Percentiles rank a stretch among this genome's conserved stretches.
Conservation (phyloP, 495 filamentous ascomycete species). For the Penicillium pancosmium region DNA sequence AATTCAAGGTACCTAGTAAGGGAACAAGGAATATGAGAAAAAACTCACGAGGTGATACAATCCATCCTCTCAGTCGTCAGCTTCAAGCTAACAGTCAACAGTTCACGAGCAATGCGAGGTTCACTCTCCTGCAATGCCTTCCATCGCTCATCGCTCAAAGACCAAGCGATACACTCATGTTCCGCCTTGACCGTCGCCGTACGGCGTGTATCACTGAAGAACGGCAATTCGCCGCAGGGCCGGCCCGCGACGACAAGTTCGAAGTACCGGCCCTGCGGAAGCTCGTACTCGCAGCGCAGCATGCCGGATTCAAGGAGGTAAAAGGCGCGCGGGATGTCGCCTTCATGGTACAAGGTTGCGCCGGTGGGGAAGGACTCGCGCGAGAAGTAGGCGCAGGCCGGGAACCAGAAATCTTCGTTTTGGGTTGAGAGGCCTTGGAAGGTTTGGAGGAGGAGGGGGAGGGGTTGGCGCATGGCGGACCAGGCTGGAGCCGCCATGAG, state of each 20-base stretch:
- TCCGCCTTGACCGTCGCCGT: constrained; percentile 87
- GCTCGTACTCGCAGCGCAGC: constrained; percentile 83
- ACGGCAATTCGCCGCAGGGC: constrained; percentile 93
- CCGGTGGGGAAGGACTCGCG: constrained; percentile 66
- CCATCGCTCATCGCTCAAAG: constrained; percentile 72
- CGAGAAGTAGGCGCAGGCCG: constrained; percentile 69
- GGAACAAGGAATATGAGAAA: neutral
- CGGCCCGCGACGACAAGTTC: constrained; percentile 94
- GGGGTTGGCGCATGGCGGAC: constrained; percentile 82
- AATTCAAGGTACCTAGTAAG: neutral
- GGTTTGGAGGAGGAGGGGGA: constrained; percentile 88
- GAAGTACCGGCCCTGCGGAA: constrained; percentile 84
- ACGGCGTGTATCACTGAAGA: constrained; percentile 85
- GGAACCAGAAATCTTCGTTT: constrained; percentile 95
- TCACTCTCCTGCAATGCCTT: constrained; percentile 65
- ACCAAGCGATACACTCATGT: constrained; percentile 79
- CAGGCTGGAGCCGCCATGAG: constrained; percentile 58
- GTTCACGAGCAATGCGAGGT: constrained; percentile 76
- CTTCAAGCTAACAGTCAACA: constrained; percentile 83
- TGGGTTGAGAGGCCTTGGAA: constrained; percentile 78
- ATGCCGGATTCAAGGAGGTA: constrained; percentile 92
- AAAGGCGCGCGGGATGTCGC: constrained; percentile 73
- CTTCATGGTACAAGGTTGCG: constrained; percentile 73
- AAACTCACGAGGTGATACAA: constrained; percentile 75
- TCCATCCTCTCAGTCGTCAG: constrained; percentile 88